Percentiles rank a stretch among this genome's conserved stretches.
These are phyloP conservation scores for Lachnellula subtilissima DNA, from an alignment of 2,329 filamentous ascomycete species.

Conservation along the genomic window DNA sequence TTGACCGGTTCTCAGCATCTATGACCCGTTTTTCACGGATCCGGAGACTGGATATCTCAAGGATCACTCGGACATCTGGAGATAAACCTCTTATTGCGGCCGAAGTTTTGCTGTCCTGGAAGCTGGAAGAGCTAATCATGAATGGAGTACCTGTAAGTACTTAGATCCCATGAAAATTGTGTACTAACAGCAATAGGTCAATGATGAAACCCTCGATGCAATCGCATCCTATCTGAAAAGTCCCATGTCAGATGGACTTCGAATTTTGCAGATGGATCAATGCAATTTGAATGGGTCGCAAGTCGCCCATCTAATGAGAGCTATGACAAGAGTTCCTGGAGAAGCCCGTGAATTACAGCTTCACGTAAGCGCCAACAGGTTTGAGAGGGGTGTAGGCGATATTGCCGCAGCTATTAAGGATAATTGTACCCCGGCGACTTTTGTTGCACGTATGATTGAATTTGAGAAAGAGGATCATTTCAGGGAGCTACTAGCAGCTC, in stretches of 20 bases:
- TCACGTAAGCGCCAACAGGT: constrained; percentile 54
- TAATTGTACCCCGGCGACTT: constrained; percentile 53
- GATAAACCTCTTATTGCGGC: constrained; percentile 59
- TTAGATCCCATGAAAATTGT: background rate
- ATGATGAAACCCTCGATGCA: constrained; percentile 59
- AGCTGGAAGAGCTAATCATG: constrained; percentile 59
- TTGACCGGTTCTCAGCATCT: constrained; percentile 59
- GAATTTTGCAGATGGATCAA: constrained; percentile 60
- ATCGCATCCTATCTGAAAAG: constrained; percentile 60
- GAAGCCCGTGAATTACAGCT: constrained; percentile 56
- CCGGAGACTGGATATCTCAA: constrained; percentile 60
- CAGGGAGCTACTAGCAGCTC: constrained; percentile 55
- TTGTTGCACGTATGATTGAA: constrained; percentile 65
- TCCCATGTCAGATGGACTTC: constrained; percentile 54
- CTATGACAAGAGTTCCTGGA: constrained; percentile 50
- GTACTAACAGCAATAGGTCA: constrained; percentile 38
- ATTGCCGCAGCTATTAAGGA: constrained; percentile 47
- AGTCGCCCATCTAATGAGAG: constrained; percentile 59
- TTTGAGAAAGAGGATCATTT: constrained; percentile 45
- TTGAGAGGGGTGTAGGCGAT: constrained; percentile 46
- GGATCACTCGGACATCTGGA: constrained; percentile 58
- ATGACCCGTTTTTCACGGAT: constrained; percentile 63
- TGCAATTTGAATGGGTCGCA: constrained; percentile 61
- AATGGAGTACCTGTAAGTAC: constrained; percentile 51
- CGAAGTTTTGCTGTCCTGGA: constrained; percentile 63